Base-by-base conservation (phyloP, 208 protist species). In the Leishmania tropica region DNA sequence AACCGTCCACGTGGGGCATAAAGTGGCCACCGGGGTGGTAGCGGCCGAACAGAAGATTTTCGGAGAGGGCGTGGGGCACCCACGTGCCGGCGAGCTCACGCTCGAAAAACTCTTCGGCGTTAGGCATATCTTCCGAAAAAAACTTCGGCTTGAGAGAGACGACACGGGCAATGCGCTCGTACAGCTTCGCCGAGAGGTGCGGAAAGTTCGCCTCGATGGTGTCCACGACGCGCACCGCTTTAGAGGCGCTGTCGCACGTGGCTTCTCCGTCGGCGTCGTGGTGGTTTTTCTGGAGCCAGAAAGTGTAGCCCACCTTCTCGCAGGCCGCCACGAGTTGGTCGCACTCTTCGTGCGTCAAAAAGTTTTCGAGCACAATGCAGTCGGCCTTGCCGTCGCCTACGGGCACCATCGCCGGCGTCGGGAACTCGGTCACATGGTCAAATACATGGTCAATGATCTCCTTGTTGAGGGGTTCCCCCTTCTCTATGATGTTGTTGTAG, bases 401-500 rank as follows among this genome's bases (percentile, higher is more conserved):
- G 19, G 81, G 81, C 37, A 84, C 65, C 56, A 76, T 48, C 21
- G 79, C 81, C 7, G 84, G 79, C 13, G 84, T 79, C 35, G 83
- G 80, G 24, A 84, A 35, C 7, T 60, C 74, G 1, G 60, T 76
- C 64, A 85, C 64, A n/a, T 56, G 60, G 68, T 89, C 83, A 31
- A 90, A 67, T 3, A 78, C 76, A 45, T 81, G 60, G 76, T 97
- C 93, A 76, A 97, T 93, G 64, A 92, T n/a, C 0, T 88, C 79
- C 83, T 94, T 96, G 31, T 95, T 87, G 28, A 70, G 40, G 3
- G 94, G 93, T 65, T 95, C 93, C 42, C 86, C 81, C 81, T 96
- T 97, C 80, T 96, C 90, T 5, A 96, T 79, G 75, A 97, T 96
- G 86, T 97, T 95, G 83, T 96, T 96, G 86, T 96, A 97, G 80